Evolutionary conservation across 768 basidiomycete species (phyloP).

Genomic region (Paxillus ammoniavirescens): DNA sequence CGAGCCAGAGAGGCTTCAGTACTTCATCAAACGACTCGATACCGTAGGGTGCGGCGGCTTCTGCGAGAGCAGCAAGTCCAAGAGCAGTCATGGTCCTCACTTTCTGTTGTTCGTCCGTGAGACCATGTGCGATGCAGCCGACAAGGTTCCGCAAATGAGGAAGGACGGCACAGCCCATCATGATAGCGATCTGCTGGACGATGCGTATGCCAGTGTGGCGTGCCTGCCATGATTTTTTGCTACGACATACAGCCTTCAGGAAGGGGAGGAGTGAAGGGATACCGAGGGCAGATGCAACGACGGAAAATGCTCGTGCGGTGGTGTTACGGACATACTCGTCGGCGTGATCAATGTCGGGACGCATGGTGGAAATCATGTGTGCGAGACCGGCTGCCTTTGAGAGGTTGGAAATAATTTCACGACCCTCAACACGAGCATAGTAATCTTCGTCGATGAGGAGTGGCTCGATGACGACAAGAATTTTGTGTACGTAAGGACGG

Average conservation of each 20-base stretch:
- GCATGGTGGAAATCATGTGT: constrained; percentile 99
- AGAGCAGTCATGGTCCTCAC: constrained; percentile 80
- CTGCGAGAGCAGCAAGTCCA: constrained; percentile 86
- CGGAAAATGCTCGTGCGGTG: constrained; percentile 97
- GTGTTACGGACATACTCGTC: constrained; percentile 99
- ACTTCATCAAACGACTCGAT: constrained; percentile 99
- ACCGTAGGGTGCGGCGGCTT: constrained; percentile 97
- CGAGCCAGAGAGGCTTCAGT: constrained; percentile 75
- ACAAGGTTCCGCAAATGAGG: constrained; percentile 97
- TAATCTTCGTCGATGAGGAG: constrained; percentile 98
- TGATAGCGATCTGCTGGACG: constrained; percentile 98
- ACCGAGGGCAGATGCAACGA: constrained; percentile 97
- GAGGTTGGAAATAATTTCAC: constrained; percentile 98
- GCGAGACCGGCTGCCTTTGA: constrained; percentile 98
- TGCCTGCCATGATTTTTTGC: constrained; percentile 99
- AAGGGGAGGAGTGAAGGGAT: constrained; percentile 97
- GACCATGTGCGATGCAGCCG: constrained; percentile 86
- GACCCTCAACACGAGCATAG: constrained; percentile 94
- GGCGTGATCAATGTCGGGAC: constrained; percentile 98
- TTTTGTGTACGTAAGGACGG: constrained; percentile 98
- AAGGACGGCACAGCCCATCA: constrained; percentile 99
- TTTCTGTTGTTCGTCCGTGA: constrained; percentile 78
- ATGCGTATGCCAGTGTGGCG: constrained; percentile 99
- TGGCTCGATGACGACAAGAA: constrained; percentile 98
- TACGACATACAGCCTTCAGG: constrained; percentile 96